Evolutionary conservation across 345 rosid genomes (phyloP), one percentile per base, ranked within the genome.

Genomic region (Citrus unshiu): DNA sequence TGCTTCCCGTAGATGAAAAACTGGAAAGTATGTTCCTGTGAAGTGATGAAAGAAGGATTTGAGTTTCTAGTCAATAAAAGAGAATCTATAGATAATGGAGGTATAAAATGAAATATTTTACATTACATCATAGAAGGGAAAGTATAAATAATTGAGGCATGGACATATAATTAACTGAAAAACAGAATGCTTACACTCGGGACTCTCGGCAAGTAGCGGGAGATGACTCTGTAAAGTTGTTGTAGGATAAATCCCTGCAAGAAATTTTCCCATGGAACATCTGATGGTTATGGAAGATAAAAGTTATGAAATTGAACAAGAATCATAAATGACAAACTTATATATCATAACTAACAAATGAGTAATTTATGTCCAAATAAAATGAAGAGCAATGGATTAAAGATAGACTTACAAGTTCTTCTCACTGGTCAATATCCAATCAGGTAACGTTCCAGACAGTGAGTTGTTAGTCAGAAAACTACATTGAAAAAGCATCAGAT

Each of bases 201-300:
- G 77, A 61, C 67, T 80, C 84, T 56, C 34, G 78, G 86, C 98
- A 95, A 78, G 89, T 78, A 32, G 7, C 0, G 27, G 61, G 4
- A 77, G 87, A 60, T 62, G 92, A 66, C 35, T 82, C 82, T 0
- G 92, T 89, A 82, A 96, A 96, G 76, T 86, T 96, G 91, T 96
- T 96, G 84, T 91, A 90, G 59, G 99, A 95, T 71, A 93, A 80
- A 85, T 95, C 99, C 5, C 99, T 95, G 91, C 70, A 80, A 81
- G 24, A 24, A 76, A 46, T 40, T 37, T n/a, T 56, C 3, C n/a
- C 78, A 76, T 56, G 24, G 71, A 35, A 75, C 40, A 14, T n/a
- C 27, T 34, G 62, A 35, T 29, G 35, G 22, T 54, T 54, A 54
- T 54, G 21, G 58, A 54, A 54, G 58, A 54, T 19, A 54, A 19